Evolutionary conservation across 208 protist genomes (phyloP).

Genomic region (Trypanosoma avium): DNA sequence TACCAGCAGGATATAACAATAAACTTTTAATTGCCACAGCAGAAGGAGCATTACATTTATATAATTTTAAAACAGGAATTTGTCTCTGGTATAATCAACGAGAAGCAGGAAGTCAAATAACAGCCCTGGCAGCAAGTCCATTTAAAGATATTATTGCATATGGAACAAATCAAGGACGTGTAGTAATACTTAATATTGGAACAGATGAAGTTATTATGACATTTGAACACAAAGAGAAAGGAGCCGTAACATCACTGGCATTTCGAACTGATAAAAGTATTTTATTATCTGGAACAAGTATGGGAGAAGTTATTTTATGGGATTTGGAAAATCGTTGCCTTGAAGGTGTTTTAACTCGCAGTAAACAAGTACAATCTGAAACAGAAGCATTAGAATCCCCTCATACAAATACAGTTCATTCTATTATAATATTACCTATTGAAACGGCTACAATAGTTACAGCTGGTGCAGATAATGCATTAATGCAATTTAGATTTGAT

Average conservation of each 20-base stretch:
- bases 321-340: slow-evolving; percentile 79
- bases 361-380: slow-evolving; percentile 69
- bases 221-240: slow-evolving; percentile 60
- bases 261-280: slow-evolving; percentile 85
- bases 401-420: slow-evolving; percentile 76
- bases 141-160: slow-evolving; percentile 89
- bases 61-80: slow-evolving; percentile 84
- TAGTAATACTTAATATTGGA: slow-evolving; percentile 68
- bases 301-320: slow-evolving; percentile 84
- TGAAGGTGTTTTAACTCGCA: slow-evolving; percentile 81
- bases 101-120: slow-evolving; percentile 35
- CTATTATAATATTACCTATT: slow-evolving; percentile 59
- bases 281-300: slow-evolving; percentile 70
- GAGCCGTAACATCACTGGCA: slow-evolving; percentile 73
- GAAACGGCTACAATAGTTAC: slow-evolving; percentile 60
- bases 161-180: slow-evolving; percentile 68
- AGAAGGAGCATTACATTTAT: slow-evolving; percentile 79
- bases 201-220: slow-evolving; percentile 64
- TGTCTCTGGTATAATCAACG: slow-evolving; percentile 59
- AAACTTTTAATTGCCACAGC: slow-evolving; percentile 83
- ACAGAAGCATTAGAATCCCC: slow-evolving; percentile 65
- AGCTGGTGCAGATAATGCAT: slow-evolving; percentile 85
- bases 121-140: slow-evolving; percentile 53
- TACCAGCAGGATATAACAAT: slow-evolving; percentile 78
- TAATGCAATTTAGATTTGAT: slow-evolving; percentile 91